A percentile compares a stretch with the other conserved stretches of the same genome.
These are phyloP conservation scores for Sodiomyces alkalinus DNA, from an alignment of 2,329 filamentous ascomycete species.

Conservation along the genomic window DNA sequence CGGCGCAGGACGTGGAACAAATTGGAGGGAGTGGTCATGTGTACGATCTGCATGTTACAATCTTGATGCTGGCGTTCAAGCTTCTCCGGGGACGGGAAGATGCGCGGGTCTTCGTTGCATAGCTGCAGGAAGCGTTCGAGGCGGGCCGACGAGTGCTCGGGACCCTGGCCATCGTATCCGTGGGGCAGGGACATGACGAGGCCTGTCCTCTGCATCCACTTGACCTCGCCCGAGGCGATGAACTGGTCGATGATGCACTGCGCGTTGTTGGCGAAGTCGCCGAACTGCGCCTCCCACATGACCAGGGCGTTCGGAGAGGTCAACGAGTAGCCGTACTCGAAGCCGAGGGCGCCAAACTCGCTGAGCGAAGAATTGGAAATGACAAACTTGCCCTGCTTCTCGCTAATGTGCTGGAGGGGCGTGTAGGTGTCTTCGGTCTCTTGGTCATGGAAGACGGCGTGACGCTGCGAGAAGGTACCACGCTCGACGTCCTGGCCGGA, in stretches of 20 bases:
- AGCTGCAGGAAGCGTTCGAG: constrained; percentile 96
- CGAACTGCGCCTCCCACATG: constrained; percentile 99
- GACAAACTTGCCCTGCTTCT: constrained; percentile 89
- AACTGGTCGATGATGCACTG: constrained; percentile 99
- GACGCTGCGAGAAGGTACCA: constrained; percentile 97
- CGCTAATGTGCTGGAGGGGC: constrained; percentile 73
- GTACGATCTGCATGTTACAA: constrained; percentile 97
- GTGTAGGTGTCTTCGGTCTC: constrained; percentile 88
- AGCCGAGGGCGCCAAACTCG: constrained; percentile 64
- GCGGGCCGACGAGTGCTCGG: constrained; percentile 93
- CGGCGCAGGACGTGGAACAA: constrained; percentile 91
- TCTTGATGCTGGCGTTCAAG: constrained; percentile 96
- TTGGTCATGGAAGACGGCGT: constrained; percentile 95
- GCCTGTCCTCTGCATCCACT: constrained; percentile 97
- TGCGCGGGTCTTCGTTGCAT: constrained; percentile 89
- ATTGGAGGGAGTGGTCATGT: constrained; percentile 93
- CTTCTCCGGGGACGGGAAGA: constrained; percentile 80
- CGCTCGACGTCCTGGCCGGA: constrained; percentile 98
- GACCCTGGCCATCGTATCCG: constrained; percentile 95
- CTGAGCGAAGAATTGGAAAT: constrained; percentile 88
- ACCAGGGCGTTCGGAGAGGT: constrained; percentile 94
- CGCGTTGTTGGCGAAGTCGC: constrained; percentile 98
- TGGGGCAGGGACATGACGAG: constrained; percentile 93
- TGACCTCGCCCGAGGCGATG: constrained; percentile 90
- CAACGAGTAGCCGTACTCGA: constrained; percentile 96